phyloP scores from a whole-genome alignment of 192 early-diverging fungal genomes.

The Anaeromyces robustus region DNA sequence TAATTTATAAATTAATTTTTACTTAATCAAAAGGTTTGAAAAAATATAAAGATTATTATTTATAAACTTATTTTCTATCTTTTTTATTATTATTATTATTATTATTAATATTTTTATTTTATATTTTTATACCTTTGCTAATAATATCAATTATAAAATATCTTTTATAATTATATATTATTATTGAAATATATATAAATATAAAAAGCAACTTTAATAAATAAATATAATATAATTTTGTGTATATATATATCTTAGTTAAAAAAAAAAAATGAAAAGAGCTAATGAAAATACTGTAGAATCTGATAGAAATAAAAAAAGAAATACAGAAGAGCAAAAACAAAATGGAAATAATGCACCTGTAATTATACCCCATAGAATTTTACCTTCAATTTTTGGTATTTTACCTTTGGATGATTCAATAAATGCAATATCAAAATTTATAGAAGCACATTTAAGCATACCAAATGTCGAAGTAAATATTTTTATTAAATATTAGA shows the following conservation, averaged over 20 bases:
- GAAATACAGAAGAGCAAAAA: not conserved
- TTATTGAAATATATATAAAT: too few relatives aligned
- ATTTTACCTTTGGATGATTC: not conserved
- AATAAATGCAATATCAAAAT: not conserved
- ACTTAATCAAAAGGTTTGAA: too few relatives aligned
- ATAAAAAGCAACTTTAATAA: too few relatives aligned
- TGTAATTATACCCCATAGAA: not conserved
- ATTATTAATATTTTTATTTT: too few relatives aligned
- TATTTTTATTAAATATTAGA: too few relatives aligned
- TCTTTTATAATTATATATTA: too few relatives aligned
- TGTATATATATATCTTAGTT: not conserved
- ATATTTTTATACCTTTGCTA: too few relatives aligned
- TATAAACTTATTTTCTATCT: too few relatives aligned
- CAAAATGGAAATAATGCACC: not conserved
- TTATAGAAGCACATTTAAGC: not conserved
- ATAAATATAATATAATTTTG: not conserved
- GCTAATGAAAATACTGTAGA: not conserved
- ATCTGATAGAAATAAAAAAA: not conserved
- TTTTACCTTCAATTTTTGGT: not conserved
- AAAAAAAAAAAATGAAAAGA: not conserved
- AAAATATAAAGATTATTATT: too few relatives aligned
- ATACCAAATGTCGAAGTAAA: not conserved
- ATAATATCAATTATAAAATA: too few relatives aligned
- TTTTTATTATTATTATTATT: too few relatives aligned
- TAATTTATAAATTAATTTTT: too few relatives aligned